Evolutionary conservation across 352 stramenopile species (phyloP).

Genomic region (Phytophthora tubulina): DNA sequence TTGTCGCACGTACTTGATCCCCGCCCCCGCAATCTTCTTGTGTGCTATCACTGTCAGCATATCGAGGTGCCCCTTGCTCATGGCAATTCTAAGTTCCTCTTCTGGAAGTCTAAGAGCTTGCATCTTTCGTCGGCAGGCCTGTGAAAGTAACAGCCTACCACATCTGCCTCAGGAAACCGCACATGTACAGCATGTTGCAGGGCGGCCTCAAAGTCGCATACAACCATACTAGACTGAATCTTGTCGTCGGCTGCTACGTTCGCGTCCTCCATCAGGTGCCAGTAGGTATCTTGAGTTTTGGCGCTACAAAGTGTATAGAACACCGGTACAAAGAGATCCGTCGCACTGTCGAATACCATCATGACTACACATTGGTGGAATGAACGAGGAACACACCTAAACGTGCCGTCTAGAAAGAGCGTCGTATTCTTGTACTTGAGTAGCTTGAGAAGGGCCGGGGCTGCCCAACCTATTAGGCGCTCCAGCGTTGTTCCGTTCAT

Average conservation of each 20-base stretch:
- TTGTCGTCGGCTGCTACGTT: neutral
- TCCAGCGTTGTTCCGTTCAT: neutral
- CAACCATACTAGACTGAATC: neutral
- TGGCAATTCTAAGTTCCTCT: neutral
- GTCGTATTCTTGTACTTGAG: neutral
- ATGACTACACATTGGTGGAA: conserved; percentile 4
- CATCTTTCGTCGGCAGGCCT: neutral
- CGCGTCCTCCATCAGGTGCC: neutral
- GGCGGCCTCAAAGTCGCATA: neutral
- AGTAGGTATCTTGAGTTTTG: conserved; percentile 1
- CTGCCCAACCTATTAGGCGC: neutral
- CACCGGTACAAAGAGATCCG: neutral
- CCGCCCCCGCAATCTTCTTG: neutral
- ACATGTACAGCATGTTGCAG: neutral
- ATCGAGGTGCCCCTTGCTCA: neutral
- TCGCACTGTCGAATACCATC: neutral
- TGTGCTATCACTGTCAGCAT: neutral
- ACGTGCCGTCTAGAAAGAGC: neutral
- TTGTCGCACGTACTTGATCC: too few relatives aligned
- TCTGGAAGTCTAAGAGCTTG: neutral
- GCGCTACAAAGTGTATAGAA: neutral
- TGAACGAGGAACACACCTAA: neutral
- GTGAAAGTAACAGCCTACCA: neutral
- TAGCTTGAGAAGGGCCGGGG: neutral
- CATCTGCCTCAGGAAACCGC: neutral